Conservation (phyloP, 768 basidiomycete genomes). For the Kwoniella dendrophila region DNA sequence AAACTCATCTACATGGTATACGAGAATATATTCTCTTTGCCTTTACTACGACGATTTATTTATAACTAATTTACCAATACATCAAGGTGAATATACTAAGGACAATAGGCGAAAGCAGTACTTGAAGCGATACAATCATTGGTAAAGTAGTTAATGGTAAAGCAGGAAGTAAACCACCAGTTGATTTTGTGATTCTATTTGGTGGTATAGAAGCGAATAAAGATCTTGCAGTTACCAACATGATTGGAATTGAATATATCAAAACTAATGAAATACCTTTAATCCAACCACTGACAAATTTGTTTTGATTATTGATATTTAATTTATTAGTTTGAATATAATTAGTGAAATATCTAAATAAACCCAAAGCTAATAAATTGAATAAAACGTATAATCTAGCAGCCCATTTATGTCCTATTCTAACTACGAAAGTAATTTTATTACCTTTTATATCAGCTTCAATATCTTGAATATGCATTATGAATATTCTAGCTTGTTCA, state of each 20-base stretch:
- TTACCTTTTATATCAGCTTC: conserved; percentile 33
- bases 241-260: conserved; percentile 26
- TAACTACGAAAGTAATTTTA: conserved; percentile 30
- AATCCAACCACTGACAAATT: conserved; percentile 19
- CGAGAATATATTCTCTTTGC: too few relatives aligned
- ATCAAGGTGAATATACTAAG: conserved; percentile 14
- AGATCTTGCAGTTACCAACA: conserved; percentile 22
- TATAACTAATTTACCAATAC: conserved; percentile 8
- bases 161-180: conserved; percentile 15
- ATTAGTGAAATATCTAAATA: conserved; percentile 15
- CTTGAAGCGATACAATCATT: conserved; percentile 20
- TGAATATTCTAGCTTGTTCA: conserved; percentile 41
- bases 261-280: conserved; percentile 15
- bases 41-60: not conserved
- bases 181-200: conserved; percentile 7
- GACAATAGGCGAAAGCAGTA: conserved; percentile 24
- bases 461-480: conserved; percentile 43
- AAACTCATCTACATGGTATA: too few relatives aligned
- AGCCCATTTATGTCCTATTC: conserved; percentile 23
- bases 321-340: not conserved
- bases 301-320: not conserved
- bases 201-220: conserved; percentile 25
- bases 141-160: conserved; percentile 2
- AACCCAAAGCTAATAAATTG: conserved; percentile 11
- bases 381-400: conserved; percentile 26